A percentile compares a stretch with the other conserved stretches of the same genome.
These are phyloP conservation scores for Crucihimalaya himalaica DNA, from an alignment of 345 rosid species.

Conservation along the genomic window DNA sequence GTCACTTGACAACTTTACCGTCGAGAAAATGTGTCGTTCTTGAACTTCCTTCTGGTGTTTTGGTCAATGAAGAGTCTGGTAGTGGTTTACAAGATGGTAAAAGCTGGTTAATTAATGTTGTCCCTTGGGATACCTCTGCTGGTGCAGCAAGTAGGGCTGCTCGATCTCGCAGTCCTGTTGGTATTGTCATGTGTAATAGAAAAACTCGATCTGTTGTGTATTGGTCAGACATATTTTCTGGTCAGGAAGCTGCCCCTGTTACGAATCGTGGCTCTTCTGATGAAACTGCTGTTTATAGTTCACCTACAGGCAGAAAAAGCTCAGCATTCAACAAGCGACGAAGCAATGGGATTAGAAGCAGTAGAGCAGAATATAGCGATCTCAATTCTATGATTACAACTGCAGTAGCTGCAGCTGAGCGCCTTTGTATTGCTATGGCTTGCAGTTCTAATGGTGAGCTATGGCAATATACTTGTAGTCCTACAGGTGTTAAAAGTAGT, in stretches of 20 bases:
- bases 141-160: slow-evolving; percentile 43
- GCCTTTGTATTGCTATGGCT: slow-evolving; percentile 63
- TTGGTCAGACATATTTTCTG: slow-evolving; percentile 72
- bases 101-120: slow-evolving; percentile 69
- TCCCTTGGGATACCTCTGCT: slow-evolving; percentile 58
- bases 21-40: slow-evolving; percentile 61
- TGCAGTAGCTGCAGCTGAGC: slow-evolving; percentile 41
- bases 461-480: slow-evolving; percentile 73
- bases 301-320: slow-evolving; percentile 43
- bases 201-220: slow-evolving; percentile 63
- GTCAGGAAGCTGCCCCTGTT: slow-evolving; percentile 48
- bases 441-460: slow-evolving; percentile 75
- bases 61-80: slow-evolving; percentile 37
- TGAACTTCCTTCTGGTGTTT: slow-evolving; percentile 56
- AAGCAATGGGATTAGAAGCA: slow-evolving; percentile 40
- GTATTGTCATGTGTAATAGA: slow-evolving; percentile 62
- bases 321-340: slow-evolving; percentile 42
- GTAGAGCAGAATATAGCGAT: slow-evolving; percentile 42
- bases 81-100: slow-evolving; percentile 37
- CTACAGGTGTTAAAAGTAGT: slow-evolving; percentile 44
- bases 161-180: slow-evolving; percentile 48
- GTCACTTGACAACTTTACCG: slow-evolving; percentile 53
- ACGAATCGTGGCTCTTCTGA: slow-evolving; percentile 45
- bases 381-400: slow-evolving; percentile 74
- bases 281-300: slow-evolving; percentile 49